phyloP scores from a whole-genome alignment of 2,329 filamentous ascomycete species.

The Trichophaea hybrida region DNA sequence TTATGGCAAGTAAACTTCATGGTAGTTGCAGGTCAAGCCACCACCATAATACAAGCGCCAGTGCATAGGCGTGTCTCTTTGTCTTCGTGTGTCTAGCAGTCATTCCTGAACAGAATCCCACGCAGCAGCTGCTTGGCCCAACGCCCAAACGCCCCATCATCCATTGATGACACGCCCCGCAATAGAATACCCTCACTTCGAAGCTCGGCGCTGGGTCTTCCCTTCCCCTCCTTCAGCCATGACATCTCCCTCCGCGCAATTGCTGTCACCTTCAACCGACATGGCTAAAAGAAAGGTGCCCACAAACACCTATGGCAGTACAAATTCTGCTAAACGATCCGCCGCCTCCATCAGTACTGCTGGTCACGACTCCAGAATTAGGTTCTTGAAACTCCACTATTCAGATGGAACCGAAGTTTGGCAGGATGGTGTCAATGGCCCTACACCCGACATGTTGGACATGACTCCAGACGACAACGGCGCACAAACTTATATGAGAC shows the following conservation, averaged over 20 bases:
- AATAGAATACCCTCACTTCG: too few species aligned
- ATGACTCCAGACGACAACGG: slow-evolving; percentile 18
- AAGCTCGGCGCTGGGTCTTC: not conserved
- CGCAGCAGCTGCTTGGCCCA: too few species aligned
- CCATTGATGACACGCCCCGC: too few species aligned
- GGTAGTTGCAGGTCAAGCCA: too few species aligned
- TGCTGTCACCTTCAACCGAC: not conserved
- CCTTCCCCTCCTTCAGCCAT: not conserved
- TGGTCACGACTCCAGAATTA: not conserved
- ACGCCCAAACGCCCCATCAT: too few species aligned
- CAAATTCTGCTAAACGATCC: not conserved
- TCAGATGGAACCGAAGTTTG: slow-evolving; percentile 20
- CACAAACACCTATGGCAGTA: not conserved
- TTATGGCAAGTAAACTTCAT: too few species aligned
- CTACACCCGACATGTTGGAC: slow-evolving; percentile 20
- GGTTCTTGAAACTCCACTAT: slow-evolving; percentile 8
- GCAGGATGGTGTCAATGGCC: slow-evolving; percentile 21
- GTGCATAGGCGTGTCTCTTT: too few species aligned
- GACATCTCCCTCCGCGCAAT: not conserved
- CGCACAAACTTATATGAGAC: slow-evolving; percentile 17
- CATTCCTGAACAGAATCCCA: too few species aligned
- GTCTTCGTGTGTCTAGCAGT: too few species aligned
- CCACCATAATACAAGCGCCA: too few species aligned
- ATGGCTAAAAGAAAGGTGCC: not conserved
- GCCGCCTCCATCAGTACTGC: slow-evolving; percentile 1